A percentile compares a stretch with the other conserved stretches of the same genome.
Conservation (phyloP, 208 protist genomes). For the Acanthamoeba sp. region DNA sequence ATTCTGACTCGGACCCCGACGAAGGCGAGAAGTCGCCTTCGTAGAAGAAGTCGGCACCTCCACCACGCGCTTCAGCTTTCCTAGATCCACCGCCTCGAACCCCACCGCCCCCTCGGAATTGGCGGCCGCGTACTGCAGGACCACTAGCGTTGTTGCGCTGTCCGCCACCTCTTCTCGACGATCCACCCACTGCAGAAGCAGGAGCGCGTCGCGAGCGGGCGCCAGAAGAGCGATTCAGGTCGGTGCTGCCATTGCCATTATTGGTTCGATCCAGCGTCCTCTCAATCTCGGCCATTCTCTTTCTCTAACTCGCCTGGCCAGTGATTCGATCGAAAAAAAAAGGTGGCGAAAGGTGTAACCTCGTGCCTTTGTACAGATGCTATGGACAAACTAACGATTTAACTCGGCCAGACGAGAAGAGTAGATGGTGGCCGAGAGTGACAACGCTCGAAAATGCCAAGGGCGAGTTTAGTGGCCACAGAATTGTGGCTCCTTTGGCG, state of each 20-base stretch:
- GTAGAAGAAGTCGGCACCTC: background rate
- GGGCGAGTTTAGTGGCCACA: background rate
- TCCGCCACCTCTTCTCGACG: background rate
- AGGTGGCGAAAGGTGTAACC: background rate
- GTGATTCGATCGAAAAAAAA: background rate
- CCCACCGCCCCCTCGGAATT: background rate
- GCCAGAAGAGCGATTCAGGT: background rate
- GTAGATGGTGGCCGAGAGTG: background rate
- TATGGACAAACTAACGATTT: background rate
- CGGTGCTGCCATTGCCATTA: background rate
- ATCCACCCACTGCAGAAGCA: background rate
- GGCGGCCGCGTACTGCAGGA: background rate
- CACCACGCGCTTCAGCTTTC: background rate
- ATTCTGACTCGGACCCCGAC: conserved; percentile 4
- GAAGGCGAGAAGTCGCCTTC: conserved; percentile 1
- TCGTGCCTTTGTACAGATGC: conserved; percentile 12
- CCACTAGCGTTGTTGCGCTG: background rate
- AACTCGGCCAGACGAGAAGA: background rate
- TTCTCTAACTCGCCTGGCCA: background rate
- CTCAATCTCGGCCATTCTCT: conserved; percentile 22
- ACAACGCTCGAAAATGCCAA: background rate
- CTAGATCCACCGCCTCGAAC: background rate
- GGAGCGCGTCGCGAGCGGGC: background rate
- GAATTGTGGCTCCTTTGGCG: background rate
- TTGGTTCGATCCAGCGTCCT: background rate